These are phyloP conservation scores for Chloromonas sp. DNA, from an alignment of 163 green algal species.

Conservation along the genomic window DNA sequence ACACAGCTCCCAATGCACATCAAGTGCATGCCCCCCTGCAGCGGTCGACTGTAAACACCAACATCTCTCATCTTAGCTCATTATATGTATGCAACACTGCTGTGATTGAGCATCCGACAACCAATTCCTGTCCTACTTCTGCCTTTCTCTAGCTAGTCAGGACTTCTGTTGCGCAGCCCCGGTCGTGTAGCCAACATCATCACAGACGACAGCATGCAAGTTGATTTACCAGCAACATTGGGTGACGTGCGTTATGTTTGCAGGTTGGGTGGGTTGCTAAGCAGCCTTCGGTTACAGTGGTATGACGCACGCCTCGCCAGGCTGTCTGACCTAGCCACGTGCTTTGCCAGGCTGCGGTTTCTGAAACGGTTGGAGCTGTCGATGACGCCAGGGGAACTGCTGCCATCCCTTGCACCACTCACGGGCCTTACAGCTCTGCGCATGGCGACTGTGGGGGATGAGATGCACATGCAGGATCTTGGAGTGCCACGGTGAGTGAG, in stretches of 20 bases:
- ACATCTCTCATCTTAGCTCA: no score
- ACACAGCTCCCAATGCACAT: background rate
- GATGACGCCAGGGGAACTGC: background rate
- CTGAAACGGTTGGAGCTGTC: slow-evolving; percentile 1
- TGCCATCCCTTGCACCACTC: background rate
- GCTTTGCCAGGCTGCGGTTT: background rate
- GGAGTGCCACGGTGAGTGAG: slow-evolving; percentile 1
- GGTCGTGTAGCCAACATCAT: background rate
- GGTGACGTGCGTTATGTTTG: no score
- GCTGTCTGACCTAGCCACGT: background rate
- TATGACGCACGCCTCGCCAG: background rate
- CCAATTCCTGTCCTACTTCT: background rate
- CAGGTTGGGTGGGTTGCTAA: background rate
- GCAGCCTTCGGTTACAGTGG: background rate
- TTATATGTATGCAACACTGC: no score
- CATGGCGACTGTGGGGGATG: background rate
- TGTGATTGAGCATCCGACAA: background rate
- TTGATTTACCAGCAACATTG: background rate
- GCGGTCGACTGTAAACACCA: no score
- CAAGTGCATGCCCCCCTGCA: background rate
- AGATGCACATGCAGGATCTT: slow-evolving; percentile 3
- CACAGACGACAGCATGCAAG: background rate
- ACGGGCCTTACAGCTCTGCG: background rate
- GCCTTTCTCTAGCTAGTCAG: background rate
- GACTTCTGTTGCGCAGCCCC: background rate